phyloP scores from a whole-genome alignment of 2,329 filamentous ascomycete genomes.

The Pseudogymnoascus sp. region DNA sequence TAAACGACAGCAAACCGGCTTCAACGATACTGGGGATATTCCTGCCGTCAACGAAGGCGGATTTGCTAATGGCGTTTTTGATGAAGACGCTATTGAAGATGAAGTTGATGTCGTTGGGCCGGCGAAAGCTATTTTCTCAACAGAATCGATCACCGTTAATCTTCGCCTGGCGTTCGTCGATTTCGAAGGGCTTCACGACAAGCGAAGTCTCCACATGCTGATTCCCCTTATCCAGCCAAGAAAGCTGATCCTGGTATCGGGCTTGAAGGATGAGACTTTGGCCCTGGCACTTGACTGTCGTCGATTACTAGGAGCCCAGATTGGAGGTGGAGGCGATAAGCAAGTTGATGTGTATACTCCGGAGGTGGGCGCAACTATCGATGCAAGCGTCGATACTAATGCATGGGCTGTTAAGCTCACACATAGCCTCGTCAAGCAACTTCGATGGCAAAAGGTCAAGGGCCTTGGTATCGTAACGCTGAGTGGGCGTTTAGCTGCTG shows the following conservation, averaged over 20 bases:
- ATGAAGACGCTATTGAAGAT: constrained; percentile 55
- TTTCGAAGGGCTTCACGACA: constrained; percentile 87
- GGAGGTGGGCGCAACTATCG: constrained; percentile 61
- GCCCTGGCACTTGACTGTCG: constrained; percentile 74
- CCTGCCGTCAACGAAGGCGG: constrained; percentile 40
- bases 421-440: constrained; percentile 71
- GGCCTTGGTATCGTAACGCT: constrained; percentile 89
- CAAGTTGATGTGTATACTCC: constrained; percentile 74
- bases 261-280: constrained; percentile 69
- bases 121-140: constrained; percentile 63
- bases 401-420: constrained; percentile 93
- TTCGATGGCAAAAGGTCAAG: constrained; percentile 92
- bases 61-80: constrained; percentile 38
- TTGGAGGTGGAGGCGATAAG: constrained; percentile 38
- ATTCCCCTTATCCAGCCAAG: constrained; percentile 89
- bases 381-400: constrained; percentile 95
- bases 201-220: constrained; percentile 87
- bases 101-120: constrained; percentile 55
- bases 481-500: constrained; percentile 61
- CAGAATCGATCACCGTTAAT: constrained; percentile 58
- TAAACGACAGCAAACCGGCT: constrained; percentile 52
- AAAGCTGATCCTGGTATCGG: constrained; percentile 88
- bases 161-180: constrained; percentile 82
- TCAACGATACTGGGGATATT: constrained; percentile 25
- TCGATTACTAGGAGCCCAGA: constrained; percentile 49